phyloP scores from a whole-genome alignment of 352 stramenopile genomes.

The Phytophthora megakarya region DNA sequence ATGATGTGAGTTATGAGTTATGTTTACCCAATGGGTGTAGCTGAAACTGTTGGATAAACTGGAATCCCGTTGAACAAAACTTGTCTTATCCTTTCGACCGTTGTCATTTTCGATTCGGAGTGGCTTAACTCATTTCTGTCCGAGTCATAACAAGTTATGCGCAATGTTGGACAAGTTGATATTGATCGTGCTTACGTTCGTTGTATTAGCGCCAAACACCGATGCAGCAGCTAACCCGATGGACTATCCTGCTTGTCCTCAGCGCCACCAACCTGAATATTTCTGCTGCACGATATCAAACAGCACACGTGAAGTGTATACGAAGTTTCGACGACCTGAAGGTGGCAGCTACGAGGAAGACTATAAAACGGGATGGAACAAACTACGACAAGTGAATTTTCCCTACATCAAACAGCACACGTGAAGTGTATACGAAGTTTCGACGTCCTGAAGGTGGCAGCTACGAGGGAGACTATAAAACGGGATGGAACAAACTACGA shows the following conservation, averaged over 20 bases:
- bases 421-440: slow-evolving; percentile 45
- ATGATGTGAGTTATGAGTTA: no score
- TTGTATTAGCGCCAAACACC: background rate
- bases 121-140: no score
- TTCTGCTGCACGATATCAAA: slow-evolving; percentile 41
- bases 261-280: slow-evolving; percentile 39
- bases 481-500: slow-evolving; percentile 30
- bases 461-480: slow-evolving; percentile 36
- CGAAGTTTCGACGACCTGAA: slow-evolving; percentile 35
- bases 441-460: slow-evolving; percentile 28
- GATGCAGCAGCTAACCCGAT: slow-evolving; percentile 18
- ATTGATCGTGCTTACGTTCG: background rate
- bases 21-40: background rate
- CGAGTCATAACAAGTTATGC: background rate
- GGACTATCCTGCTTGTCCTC: slow-evolving; percentile 36
- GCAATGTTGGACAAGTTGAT: slow-evolving; percentile 3
- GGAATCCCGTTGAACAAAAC: no score
- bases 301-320: slow-evolving; percentile 37
- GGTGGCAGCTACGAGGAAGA: slow-evolving; percentile 36
- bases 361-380: slow-evolving; percentile 32
- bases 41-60: background rate
- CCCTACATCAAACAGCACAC: slow-evolving; percentile 30
- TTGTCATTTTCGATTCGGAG: slow-evolving; percentile 7
- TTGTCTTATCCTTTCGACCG: background rate
- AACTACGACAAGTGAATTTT: slow-evolving; percentile 40